Conservation (phyloP, 257 asterid genomes). For the Ophiorrhiza pumila region DNA sequence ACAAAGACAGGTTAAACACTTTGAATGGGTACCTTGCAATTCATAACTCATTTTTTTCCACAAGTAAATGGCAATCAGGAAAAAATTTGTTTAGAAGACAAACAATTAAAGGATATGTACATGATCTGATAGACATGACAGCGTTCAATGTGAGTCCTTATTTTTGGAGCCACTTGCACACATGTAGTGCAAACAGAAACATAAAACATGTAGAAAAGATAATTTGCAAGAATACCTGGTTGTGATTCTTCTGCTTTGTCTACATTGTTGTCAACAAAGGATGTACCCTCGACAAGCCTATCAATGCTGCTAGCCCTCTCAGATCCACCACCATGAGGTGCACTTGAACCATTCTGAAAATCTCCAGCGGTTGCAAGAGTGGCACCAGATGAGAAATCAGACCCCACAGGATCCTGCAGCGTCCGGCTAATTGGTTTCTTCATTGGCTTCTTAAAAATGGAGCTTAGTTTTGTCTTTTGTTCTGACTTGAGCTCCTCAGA, state of each 20-base stretch:
- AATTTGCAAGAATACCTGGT: constrained; percentile 46
- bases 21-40: neutral
- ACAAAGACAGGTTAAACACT: constrained; percentile 8
- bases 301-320: constrained; percentile 55
- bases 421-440: constrained; percentile 47
- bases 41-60: neutral
- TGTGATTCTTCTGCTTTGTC: constrained; percentile 74
- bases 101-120: neutral
- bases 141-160: neutral
- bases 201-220: neutral
- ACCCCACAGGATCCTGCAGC: constrained; percentile 64
- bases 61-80: neutral
- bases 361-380: constrained; percentile 67
- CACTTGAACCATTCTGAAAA: constrained; percentile 40
- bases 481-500: constrained; percentile 65
- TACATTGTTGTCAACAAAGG: constrained; percentile 45
- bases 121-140: neutral
- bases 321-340: constrained; percentile 38
- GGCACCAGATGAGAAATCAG: constrained; percentile 92
- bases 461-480: constrained; percentile 41
- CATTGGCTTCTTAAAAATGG: constrained; percentile 55
- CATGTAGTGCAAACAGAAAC: neutral
- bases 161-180: neutral
- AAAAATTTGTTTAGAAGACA: neutral
- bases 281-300: constrained; percentile 55